Evolutionary conservation across 805 yeast species (phyloP).

Genomic region (Ogataea methanolica): DNA sequence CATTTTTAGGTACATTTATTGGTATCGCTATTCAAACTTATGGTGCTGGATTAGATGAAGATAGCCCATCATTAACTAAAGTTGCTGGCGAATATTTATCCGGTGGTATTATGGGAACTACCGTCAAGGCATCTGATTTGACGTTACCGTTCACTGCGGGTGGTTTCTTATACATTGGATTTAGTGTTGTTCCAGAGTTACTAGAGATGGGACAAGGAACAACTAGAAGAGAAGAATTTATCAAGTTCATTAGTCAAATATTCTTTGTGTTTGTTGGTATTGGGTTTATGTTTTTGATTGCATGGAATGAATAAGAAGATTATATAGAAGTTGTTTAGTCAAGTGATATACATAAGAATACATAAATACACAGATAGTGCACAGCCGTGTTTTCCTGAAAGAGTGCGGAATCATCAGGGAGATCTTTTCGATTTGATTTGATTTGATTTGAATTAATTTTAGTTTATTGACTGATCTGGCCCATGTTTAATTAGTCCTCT

Average conservation of each 20-base stretch:
- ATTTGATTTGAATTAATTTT: too few species aligned
- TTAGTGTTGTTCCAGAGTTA: constrained; percentile 72
- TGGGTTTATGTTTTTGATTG: constrained; percentile 49
- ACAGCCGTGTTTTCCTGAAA: too few species aligned
- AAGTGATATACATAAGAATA: too few species aligned
- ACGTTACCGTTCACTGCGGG: constrained; percentile 74
- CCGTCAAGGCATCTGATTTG: constrained; percentile 45
- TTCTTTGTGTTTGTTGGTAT: constrained; percentile 50
- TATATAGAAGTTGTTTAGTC: not conserved
- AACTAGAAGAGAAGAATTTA: constrained; percentile 34
- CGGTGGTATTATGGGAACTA: constrained; percentile 38
- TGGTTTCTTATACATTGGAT: constrained; percentile 68
- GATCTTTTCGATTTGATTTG: too few species aligned
- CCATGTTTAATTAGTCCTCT: too few species aligned
- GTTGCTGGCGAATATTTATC: constrained; percentile 2
- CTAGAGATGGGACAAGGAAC: constrained; percentile 38
- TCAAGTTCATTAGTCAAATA: constrained; percentile 42
- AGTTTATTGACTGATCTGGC: too few species aligned
- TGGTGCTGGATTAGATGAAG: constrained; percentile 8
- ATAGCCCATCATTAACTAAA: not conserved
- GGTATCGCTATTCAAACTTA: constrained; percentile 53
- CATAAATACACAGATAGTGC: too few species aligned
- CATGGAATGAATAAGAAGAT: constrained; percentile 38
- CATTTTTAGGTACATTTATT: constrained; percentile 57
- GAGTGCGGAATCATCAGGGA: too few species aligned